These are phyloP conservation scores for Psilocybe tampanensis DNA, from an alignment of 768 basidiomycete species.

Conservation along the genomic window DNA sequence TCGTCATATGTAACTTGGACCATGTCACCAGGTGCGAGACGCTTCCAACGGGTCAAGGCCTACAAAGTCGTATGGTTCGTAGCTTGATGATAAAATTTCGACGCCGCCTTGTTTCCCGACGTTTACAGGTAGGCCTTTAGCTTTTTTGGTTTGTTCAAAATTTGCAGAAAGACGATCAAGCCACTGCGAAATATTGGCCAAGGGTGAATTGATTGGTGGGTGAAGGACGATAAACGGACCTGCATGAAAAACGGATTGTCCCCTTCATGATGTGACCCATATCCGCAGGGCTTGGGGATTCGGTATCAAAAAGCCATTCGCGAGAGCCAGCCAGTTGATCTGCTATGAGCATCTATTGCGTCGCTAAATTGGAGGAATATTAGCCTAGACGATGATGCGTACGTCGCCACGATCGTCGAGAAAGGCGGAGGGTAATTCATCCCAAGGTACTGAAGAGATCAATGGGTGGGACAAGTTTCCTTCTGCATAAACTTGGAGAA, in stretches of 20 bases:
- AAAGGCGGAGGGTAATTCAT: conserved; percentile 45
- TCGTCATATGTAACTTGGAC: conserved; percentile 3
- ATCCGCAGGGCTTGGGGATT: conserved; percentile 52
- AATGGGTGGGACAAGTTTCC: conserved; percentile 43
- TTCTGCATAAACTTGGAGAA: conserved; percentile 50
- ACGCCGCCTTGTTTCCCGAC: conserved; percentile 48
- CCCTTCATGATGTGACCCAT: conserved; percentile 42
- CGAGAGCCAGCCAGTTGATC: conserved; percentile 53
- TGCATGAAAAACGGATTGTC: conserved; percentile 38
- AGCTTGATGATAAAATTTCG: conserved; percentile 22
- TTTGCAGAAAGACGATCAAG: conserved; percentile 38
- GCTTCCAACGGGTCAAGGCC: background rate
- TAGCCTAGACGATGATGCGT: conserved; percentile 15
- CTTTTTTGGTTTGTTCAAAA: conserved; percentile 30
- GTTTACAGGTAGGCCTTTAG: conserved; percentile 22
- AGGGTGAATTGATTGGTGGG: background rate
- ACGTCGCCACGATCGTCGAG: conserved; percentile 52
- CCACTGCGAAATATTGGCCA: conserved; percentile 41
- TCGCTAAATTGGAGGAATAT: background rate
- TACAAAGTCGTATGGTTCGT: background rate
- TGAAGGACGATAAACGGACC: conserved; percentile 16
- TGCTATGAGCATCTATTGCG: conserved; percentile 32
- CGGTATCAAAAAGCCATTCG: conserved; percentile 61
- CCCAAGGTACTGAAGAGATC: conserved; percentile 47
- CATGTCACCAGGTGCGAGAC: background rate